phyloP scores from a whole-genome alignment of 345 rosid species.

The Punica granatum region DNA sequence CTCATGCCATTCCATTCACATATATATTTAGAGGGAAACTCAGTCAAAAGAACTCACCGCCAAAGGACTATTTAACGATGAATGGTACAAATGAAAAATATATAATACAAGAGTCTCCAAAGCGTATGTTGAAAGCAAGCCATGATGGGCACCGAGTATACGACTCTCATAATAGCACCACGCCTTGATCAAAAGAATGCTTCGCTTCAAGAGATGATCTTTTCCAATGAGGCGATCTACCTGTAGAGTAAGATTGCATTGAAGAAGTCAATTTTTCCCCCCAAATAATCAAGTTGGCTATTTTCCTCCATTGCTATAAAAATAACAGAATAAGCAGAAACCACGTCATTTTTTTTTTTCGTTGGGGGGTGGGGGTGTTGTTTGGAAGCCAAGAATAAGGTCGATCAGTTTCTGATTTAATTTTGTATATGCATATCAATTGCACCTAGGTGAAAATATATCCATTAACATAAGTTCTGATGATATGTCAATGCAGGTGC shows the following conservation, averaged over 20 bases:
- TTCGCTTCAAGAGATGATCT: constrained; percentile 77
- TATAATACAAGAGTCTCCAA: constrained; percentile 83
- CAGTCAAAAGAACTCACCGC: constrained; percentile 41
- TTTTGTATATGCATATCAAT: not conserved
- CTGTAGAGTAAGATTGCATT: constrained; percentile 29
- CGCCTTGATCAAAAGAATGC: constrained; percentile 75
- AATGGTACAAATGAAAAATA: constrained; percentile 68
- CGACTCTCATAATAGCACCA: constrained; percentile 96
- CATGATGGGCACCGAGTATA: constrained; percentile 90
- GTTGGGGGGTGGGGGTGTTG: no score
- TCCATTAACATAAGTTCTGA: not conserved
- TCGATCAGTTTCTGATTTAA: not conserved
- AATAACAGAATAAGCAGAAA: constrained; percentile 1
- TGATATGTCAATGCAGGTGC: not conserved
- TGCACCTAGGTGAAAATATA: not conserved
- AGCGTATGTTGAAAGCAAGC: constrained; percentile 81
- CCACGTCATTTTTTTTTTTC: not conserved
- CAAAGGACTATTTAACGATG: constrained; percentile 66
- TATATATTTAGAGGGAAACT: constrained; percentile 10
- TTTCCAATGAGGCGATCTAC: constrained; percentile 61
- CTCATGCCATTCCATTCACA: not conserved
- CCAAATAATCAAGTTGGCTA: not conserved
- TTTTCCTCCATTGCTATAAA: constrained; percentile 9
- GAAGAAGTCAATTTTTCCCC: constrained; percentile 10
- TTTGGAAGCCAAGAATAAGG: not conserved